A percentile compares a stretch with the other conserved stretches of the same genome.
Evolutionary conservation across 441 rosid genomes (phyloP).

Genomic region (Jatropha podagrica): DNA sequence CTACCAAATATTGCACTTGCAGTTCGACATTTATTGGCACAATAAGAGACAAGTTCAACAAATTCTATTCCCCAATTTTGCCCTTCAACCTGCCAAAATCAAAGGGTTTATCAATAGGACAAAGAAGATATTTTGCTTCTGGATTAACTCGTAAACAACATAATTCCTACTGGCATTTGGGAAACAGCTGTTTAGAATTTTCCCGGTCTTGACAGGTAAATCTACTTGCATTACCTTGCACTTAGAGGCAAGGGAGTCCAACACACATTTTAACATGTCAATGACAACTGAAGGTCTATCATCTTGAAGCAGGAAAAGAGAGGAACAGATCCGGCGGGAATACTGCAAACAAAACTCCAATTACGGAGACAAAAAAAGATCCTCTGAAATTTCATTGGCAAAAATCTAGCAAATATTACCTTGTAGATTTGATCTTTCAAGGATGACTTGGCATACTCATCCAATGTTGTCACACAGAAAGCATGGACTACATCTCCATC

Average conservation of each 20-base stretch:
- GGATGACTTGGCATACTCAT: slow-evolving; percentile 53
- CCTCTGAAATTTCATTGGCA: not conserved
- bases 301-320: slow-evolving; percentile 46
- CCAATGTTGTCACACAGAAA: slow-evolving; percentile 47
- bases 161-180: not conserved
- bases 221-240: slow-evolving; percentile 53
- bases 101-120: not conserved
- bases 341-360: slow-evolving; percentile 49
- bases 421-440: slow-evolving; percentile 65
- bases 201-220: not conserved
- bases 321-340: slow-evolving; percentile 62
- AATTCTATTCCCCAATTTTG: slow-evolving; percentile 45
- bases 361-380: slow-evolving; percentile 21
- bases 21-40: slow-evolving; percentile 62
- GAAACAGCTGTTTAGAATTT: too few species aligned
- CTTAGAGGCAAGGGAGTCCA: slow-evolving; percentile 47
- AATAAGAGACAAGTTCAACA: slow-evolving; percentile 66
- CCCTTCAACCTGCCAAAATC: slow-evolving; percentile 47
- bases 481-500: slow-evolving; percentile 43
- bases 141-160: not conserved
- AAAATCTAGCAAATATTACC: slow-evolving; percentile 38
- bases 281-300: slow-evolving; percentile 31
- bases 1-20: slow-evolving; percentile 37
- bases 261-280: slow-evolving; percentile 41
- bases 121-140: not conserved